Base-by-base conservation (phyloP, 345 rosid species). In the Noccaea caerulescens region DNA sequence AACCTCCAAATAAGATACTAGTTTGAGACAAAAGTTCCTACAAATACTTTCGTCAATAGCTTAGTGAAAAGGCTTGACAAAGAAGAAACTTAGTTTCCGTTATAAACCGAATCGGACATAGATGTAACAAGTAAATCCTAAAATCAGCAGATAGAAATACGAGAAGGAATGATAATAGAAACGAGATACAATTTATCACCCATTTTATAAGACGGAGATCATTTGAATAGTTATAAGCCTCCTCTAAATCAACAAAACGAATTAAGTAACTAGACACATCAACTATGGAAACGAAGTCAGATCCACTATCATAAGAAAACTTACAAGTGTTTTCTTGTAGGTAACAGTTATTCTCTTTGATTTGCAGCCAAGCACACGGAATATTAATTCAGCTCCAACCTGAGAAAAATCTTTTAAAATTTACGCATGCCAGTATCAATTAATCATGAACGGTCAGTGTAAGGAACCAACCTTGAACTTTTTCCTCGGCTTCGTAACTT, bases 281-380 rank as follows among this genome's bases (percentile, higher is more conserved):
- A 56, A 49, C 41, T 44, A 52, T 44, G 58, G 38, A 68, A 69
- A 38, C 45, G 9, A 62, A 46, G 46, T 47, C 54, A 41, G 72
- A 63, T 69, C 53, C 71, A 55, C 42, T 54, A 68, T 68, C 42
- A 34, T 63, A 41, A 63, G 55, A 63, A 75, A 80, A 75, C 90
- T 66, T 88, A 94, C 99, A 41, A 94, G 96, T 63, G 95, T 81
- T 84, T 91, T 89, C 89, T 94, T 94, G 86, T 85, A 86, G 7
- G 99, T 94, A 38, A 94, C 90, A 39, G 97, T 91, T 74, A 94
- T 85, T 85, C 96, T 88, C 86, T 94, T 94, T 16, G 91, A 87
- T 77, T 91, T 94, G 87, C 92, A 90, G 69, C 99, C 99, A 72
- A 94, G 95, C 53, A 91, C 95, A 30, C 99, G 98, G 68, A 94